Evolutionary conservation across 805 yeast genomes (phyloP), one percentile per base, ranked within the genome.

Genomic region (Starmerella floricola): DNA sequence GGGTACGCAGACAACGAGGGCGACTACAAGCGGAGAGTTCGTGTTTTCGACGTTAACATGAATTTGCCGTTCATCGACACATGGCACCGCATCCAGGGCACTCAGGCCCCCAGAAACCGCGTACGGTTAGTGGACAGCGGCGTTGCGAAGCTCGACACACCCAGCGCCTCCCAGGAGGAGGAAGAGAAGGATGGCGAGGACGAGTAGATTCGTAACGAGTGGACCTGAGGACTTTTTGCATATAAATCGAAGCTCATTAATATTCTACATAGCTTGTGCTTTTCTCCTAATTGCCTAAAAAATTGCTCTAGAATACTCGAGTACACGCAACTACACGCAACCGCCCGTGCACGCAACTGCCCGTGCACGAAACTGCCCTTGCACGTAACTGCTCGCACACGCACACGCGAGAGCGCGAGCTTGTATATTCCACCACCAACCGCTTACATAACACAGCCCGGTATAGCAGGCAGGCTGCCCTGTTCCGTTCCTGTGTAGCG

Each of bases 11-110:
- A 46, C 36, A 36, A 20, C 4, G 24, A 34, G 2, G 54, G 52
- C 21, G 88, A 87, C 2, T 83, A 79, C 26, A 67, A 79, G n/a
- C 73, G 98, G 53, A 69, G 96, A 42, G 55, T 85, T 34, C 67
- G 98, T 37, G 53, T 79, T 0, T 88, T 69, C 57, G 85, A 81
- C 32, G 53, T 87, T 11, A 78, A 85, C 56, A 56, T 72, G 1
- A 54, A 60, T 6, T 56, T 58, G 1, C 68, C 70, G 2, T 55
- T 67, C 13, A 73, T 79, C 24, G 59, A 56, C 29, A 72, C 85
- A 2, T 84, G 93, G 86, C 86, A 87, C 60, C 62, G 91, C 45
- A 57, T 77, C 15, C 79, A 80, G 53, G 65, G 69, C 5, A 78
- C 79, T 1, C 64, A 62, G 0, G 58, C 57, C 6, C 50, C 41